A percentile compares a stretch with the other conserved stretches of the same genome.
Evolutionary conservation across 192 early-diverging fungal genomes (phyloP).

Genomic region (Coemansia sp.): DNA sequence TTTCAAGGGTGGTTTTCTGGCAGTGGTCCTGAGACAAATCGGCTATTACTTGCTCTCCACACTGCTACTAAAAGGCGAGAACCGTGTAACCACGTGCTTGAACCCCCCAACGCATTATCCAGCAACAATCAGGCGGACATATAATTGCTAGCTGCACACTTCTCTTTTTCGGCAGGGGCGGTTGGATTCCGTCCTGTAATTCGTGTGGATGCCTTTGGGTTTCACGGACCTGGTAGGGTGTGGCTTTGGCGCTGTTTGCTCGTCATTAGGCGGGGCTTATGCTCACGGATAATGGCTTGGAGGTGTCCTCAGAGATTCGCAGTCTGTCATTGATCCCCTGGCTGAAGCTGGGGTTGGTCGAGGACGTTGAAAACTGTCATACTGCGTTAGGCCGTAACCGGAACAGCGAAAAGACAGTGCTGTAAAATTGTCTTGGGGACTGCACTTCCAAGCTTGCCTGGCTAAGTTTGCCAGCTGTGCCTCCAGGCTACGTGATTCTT

Average conservation of each 20-base stretch:
- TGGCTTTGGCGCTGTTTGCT: not conserved
- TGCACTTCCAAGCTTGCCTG: slow-evolving; percentile 20
- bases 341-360: slow-evolving; percentile 37
- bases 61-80: not conserved
- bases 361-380: slow-evolving; percentile 33
- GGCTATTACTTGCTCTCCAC: not conserved
- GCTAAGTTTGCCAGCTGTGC: slow-evolving; percentile 21
- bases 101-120: slow-evolving; percentile 7
- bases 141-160: not conserved
- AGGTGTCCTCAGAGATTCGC: slow-evolving; percentile 26
- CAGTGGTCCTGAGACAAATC: not conserved
- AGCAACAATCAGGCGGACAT: not conserved
- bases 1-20: not conserved
- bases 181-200: slow-evolving; percentile 29
- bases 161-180: slow-evolving; percentile 11
- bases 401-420: slow-evolving; percentile 48
- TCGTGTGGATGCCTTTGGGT: slow-evolving; percentile 23
- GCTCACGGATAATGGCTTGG: slow-evolving; percentile 2
- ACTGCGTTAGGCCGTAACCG: slow-evolving; percentile 48
- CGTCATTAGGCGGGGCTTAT: slow-evolving; percentile 5
- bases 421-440: slow-evolving; percentile 35
- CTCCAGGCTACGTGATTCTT: slow-evolving; percentile 4
- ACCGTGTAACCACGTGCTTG: not conserved
- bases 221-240: slow-evolving; percentile 1
- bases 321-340: slow-evolving; percentile 29